phyloP scores from a whole-genome alignment of 2,329 filamentous ascomycete species.

The Incumbomyces delicatus region DNA sequence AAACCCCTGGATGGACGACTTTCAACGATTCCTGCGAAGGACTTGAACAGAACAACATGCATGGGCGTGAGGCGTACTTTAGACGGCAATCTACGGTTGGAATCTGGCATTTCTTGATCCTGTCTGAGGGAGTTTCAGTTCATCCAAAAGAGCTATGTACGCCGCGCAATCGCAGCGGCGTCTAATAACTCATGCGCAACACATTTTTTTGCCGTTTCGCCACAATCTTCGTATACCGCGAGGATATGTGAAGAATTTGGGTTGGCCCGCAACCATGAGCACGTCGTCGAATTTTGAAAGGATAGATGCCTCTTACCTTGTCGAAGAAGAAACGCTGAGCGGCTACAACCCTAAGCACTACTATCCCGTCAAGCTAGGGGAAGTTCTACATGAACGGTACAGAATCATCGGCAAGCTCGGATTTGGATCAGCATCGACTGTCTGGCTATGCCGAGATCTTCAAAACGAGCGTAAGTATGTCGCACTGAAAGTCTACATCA shows the following conservation, averaged over 20 bases:
- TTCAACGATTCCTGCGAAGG: too few relatives aligned
- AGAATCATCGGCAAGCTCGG: constrained; percentile 7
- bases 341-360: constrained; percentile 54
- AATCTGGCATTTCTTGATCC: too few relatives aligned
- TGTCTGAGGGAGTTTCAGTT: background rate
- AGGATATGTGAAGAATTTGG: background rate
- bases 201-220: background rate
- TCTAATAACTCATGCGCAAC: background rate
- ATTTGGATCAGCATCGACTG: constrained; percentile 4
- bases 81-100: too few relatives aligned
- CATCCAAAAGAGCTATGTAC: background rate
- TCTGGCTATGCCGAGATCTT: constrained; percentile 4
- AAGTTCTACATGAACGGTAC: constrained; percentile 3
- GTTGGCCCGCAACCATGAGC: background rate
- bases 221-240: background rate
- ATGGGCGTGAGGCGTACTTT: too few relatives aligned
- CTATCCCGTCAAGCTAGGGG: constrained; percentile 47
- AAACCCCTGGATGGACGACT: too few relatives aligned
- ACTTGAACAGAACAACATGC: too few relatives aligned
- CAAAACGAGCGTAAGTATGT: background rate
- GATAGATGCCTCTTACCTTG: background rate
- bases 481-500: constrained; percentile 5
- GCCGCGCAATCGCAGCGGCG: background rate
- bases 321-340: constrained; percentile 23
- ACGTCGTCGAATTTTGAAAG: background rate